phyloP scores from a whole-genome alignment of 2,329 filamentous ascomycete species.

The Venturia nashicola region DNA sequence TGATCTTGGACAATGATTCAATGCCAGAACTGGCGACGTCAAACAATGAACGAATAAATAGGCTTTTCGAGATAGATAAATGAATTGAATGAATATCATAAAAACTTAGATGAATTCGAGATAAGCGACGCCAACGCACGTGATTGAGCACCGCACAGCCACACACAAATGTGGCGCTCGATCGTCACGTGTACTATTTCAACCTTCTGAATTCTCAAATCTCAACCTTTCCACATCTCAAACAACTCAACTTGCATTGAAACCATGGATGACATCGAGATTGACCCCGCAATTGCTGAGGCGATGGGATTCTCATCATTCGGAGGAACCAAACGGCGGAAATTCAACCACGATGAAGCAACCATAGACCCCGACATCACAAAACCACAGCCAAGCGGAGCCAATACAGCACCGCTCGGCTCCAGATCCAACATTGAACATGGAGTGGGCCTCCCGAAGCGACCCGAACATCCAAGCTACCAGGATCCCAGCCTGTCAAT shows the following conservation, averaged over 20 bases:
- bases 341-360: conserved; percentile 5
- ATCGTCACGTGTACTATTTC: neutral
- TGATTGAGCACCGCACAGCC: neutral
- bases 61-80: neutral
- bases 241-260: neutral
- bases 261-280: conserved; percentile 22
- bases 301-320: conserved; percentile 66
- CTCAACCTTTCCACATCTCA: neutral
- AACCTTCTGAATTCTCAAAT: neutral
- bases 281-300: conserved; percentile 46
- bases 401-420: conserved; percentile 2
- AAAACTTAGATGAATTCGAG: neutral
- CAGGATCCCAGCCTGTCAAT: neutral
- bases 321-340: conserved; percentile 27
- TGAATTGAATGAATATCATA: neutral
- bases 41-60: neutral
- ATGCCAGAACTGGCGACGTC: neutral
- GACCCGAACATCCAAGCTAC: neutral
- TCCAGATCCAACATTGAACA: neutral
- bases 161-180: too few species aligned
- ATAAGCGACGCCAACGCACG: neutral
- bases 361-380: neutral
- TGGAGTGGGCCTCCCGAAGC: neutral
- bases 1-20: neutral
- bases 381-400: neutral